Percentiles rank a stretch among this genome's conserved stretches.
phyloP scores from a whole-genome alignment of 2,329 filamentous ascomycete species.

The Aspergillus pseudotamarii region DNA sequence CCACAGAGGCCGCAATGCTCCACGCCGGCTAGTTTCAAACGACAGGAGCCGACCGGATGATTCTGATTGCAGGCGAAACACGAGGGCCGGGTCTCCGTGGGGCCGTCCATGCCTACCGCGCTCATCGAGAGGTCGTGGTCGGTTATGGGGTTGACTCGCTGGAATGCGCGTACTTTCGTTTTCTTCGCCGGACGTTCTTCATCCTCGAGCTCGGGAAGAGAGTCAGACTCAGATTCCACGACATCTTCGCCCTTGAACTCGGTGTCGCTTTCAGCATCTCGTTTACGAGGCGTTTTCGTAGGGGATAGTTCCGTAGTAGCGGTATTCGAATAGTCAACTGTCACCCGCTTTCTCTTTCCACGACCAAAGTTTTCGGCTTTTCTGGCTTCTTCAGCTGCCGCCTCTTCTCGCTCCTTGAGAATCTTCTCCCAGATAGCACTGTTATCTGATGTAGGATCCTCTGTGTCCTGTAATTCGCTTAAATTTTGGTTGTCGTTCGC shows the following conservation, averaged over 20 bases:
- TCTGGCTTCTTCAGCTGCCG: slow-evolving; percentile 72
- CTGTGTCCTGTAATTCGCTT: slow-evolving; percentile 60
- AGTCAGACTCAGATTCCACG: slow-evolving; percentile 31
- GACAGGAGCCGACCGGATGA: slow-evolving; percentile 64
- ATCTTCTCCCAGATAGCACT: slow-evolving; percentile 85
- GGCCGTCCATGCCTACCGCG: slow-evolving; percentile 22
- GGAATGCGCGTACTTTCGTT: slow-evolving; percentile 40
- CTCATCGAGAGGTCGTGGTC: neutral
- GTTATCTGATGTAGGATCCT: slow-evolving; percentile 60
- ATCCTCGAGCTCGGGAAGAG: slow-evolving; percentile 21
- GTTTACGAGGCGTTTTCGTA: slow-evolving; percentile 23
- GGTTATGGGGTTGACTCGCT: slow-evolving; percentile 35
- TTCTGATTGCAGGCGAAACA: slow-evolving; percentile 58
- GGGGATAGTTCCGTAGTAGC: slow-evolving; percentile 22
- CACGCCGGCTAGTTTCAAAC: slow-evolving; percentile 60
- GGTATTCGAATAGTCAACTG: slow-evolving; percentile 41
- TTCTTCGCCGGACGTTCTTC: slow-evolving; percentile 28
- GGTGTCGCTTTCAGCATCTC: slow-evolving; percentile 30
- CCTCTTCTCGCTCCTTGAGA: slow-evolving; percentile 76
- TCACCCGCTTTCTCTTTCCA: slow-evolving; percentile 72
- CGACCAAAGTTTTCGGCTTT: slow-evolving; percentile 79
- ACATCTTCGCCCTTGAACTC: slow-evolving; percentile 35
- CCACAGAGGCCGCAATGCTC: slow-evolving; percentile 68
- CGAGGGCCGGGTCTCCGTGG: slow-evolving; percentile 13
- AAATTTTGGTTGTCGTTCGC: slow-evolving; percentile 75